phyloP scores from a whole-genome alignment of 1,139 yeast genomes.

The Candida dubliniensis region DNA sequence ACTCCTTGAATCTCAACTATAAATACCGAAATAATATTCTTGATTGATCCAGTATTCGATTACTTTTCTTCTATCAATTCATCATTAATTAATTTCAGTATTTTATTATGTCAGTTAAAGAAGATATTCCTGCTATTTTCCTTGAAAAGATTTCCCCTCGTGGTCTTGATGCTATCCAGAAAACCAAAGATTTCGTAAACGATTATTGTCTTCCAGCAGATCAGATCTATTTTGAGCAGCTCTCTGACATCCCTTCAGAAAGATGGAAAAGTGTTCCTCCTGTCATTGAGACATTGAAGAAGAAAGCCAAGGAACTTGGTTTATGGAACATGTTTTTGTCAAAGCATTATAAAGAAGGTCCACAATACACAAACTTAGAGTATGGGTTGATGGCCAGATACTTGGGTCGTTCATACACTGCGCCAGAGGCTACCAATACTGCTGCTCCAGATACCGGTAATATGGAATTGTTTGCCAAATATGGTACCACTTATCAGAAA shows the following conservation, averaged over 20 bases:
- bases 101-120: slow-evolving; percentile 27
- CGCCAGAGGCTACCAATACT: slow-evolving; percentile 66
- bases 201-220: slow-evolving; percentile 64
- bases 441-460: slow-evolving; percentile 77
- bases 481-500: slow-evolving; percentile 56
- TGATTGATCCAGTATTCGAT: background rate
- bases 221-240: slow-evolving; percentile 39
- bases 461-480: slow-evolving; percentile 66
- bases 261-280: slow-evolving; percentile 56
- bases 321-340: slow-evolving; percentile 69
- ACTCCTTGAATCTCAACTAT: background rate
- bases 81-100: background rate
- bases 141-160: slow-evolving; percentile 45
- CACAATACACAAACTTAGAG: slow-evolving; percentile 65
- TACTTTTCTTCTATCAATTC: background rate
- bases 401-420: slow-evolving; percentile 56
- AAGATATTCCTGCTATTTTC: slow-evolving; percentile 48
- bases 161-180: slow-evolving; percentile 53
- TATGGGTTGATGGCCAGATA: slow-evolving; percentile 72
- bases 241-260: slow-evolving; percentile 37
- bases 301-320: slow-evolving; percentile 55
- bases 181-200: slow-evolving; percentile 54
- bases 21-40: background rate
- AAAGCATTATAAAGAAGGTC: slow-evolving; percentile 57
- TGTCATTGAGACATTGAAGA: slow-evolving; percentile 53